phyloP scores from a whole-genome alignment of 2,329 filamentous ascomycete species.

The Alternaria sp. region DNA sequence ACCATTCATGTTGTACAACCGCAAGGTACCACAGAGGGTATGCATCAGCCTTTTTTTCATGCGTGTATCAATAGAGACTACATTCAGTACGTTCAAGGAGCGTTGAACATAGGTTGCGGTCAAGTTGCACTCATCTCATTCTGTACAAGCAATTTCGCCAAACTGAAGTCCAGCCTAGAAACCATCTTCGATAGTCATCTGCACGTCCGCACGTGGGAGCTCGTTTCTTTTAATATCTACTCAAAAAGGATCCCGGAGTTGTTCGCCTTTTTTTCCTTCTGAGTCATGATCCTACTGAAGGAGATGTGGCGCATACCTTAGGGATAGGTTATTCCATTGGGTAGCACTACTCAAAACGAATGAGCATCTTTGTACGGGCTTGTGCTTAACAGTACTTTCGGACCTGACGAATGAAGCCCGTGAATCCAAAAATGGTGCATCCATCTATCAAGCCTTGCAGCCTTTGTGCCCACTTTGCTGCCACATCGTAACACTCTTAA shows the following conservation, averaged over 20 bases:
- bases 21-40: background rate
- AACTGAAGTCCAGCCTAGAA: background rate
- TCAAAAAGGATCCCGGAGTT: background rate
- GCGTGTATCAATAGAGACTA: background rate
- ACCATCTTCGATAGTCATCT: background rate
- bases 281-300: background rate
- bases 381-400: background rate
- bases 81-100: no score
- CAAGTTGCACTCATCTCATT: background rate
- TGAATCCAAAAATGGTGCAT: background rate
- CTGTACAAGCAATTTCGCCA: background rate
- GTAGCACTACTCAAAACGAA: background rate
- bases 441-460: constrained; percentile 39
- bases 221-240: background rate
- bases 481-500: constrained; percentile 70
- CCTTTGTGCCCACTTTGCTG: constrained; percentile 60
- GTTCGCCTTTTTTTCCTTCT: background rate
- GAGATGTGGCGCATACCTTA: background rate
- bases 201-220: background rate
- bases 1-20: background rate
- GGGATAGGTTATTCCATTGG: background rate
- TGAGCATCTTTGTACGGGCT: background rate
- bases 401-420: background rate
- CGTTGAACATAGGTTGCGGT: background rate
- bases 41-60: background rate